Evolutionary conservation across 441 rosid species (phyloP).

Genomic region (Heliophila coronopifolia): DNA sequence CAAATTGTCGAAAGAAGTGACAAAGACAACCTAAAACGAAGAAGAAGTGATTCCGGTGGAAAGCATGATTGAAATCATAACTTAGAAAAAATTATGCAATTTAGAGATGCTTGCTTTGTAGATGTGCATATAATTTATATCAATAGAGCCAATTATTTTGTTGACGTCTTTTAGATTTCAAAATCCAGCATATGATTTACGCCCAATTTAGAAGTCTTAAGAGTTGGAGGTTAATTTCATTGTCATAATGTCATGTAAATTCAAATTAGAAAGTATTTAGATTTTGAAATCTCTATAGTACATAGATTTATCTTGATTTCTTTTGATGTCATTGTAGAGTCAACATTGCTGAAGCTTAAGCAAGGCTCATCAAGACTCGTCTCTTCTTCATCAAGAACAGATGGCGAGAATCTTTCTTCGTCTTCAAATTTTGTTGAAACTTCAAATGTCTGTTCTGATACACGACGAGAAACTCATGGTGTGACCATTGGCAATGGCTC

Average conservation of each 20-base stretch:
- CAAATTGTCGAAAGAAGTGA: no score
- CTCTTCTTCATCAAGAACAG: slow-evolving; percentile 20
- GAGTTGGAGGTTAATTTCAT: no score
- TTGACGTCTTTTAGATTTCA: no score
- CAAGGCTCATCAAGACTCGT: slow-evolving; percentile 52
- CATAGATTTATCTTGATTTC: neutral
- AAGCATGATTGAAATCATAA: no score
- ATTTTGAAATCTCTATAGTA: neutral
- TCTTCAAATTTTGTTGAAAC: no score
- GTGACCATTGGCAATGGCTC: neutral
- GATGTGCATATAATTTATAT: no score
- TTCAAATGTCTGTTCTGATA: neutral
- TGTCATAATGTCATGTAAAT: neutral
- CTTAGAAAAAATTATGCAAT: no score
- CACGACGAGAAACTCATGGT: neutral
- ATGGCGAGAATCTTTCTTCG: slow-evolving; percentile 19
- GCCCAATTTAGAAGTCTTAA: neutral
- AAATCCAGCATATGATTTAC: no score
- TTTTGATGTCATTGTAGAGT: slow-evolving; percentile 34
- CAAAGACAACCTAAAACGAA: no score
- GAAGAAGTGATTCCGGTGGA: no score
- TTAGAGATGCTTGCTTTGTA: no score
- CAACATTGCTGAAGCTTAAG: slow-evolving; percentile 70
- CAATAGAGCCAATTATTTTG: no score
- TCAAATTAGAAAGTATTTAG: neutral